Conservation (phyloP, 139 green algal species). For the Coelastrella sp. region DNA sequence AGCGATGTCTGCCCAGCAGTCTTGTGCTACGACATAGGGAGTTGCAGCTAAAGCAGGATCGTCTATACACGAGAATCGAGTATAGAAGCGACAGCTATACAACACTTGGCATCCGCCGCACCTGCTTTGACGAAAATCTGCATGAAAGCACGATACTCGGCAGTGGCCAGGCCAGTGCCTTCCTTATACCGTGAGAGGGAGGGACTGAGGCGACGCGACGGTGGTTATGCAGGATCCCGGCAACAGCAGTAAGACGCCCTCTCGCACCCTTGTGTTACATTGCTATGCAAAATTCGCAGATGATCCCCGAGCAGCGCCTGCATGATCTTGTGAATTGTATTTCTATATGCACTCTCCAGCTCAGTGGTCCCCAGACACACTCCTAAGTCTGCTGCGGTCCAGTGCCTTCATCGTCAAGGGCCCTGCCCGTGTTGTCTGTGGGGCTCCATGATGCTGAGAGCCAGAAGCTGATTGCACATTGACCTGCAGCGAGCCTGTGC, state of each 20-base stretch:
- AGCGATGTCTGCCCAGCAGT: too few relatives aligned
- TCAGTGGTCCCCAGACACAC: neutral
- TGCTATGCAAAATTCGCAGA: too few relatives aligned
- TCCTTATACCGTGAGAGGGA: slow-evolving; percentile 62
- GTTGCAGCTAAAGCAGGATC: too few relatives aligned
- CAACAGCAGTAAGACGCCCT: neutral
- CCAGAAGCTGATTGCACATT: neutral
- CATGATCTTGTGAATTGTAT: too few relatives aligned
- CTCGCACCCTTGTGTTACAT: neutral
- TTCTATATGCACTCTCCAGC: too few relatives aligned
- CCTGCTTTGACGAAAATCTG: slow-evolving; percentile 80
- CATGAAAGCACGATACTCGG: slow-evolving; percentile 65
- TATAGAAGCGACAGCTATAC: too few relatives aligned
- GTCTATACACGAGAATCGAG: too few relatives aligned
- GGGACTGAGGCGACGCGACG: neutral
- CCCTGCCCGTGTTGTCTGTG: neutral
- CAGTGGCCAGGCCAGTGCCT: slow-evolving; percentile 63
- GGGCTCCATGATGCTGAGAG: neutral
- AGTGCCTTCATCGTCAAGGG: neutral
- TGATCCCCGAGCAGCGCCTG: too few relatives aligned
- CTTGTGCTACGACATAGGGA: too few relatives aligned
- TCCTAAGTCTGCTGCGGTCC: slow-evolving; percentile 10
- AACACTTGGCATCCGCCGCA: slow-evolving; percentile 48
- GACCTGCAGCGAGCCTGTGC: neutral
- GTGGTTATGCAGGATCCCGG: neutral